Base-by-base conservation (phyloP, 2,329 filamentous ascomycete species). In the Fusarium duplospermum region DNA sequence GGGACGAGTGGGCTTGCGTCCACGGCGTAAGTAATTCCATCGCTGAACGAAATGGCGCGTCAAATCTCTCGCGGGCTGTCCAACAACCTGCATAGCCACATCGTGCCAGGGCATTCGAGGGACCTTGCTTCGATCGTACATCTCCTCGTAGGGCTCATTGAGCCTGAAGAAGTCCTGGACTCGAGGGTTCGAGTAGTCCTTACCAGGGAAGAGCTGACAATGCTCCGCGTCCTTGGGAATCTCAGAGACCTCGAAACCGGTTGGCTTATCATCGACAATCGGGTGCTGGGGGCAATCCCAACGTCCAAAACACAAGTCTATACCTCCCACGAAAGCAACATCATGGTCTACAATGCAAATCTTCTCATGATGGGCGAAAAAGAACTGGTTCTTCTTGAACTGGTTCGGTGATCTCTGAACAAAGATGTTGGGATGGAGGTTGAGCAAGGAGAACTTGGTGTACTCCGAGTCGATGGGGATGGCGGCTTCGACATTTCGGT, bases 101-200 rank as follows among this genome's bases (percentile, higher is more conserved):
- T 99, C 96, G 79, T 99, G 96, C 96, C 96, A 99, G 2, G 96
- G 96, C 96, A 98, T 99, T 71, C 96, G 89, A 2, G 96, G 95
- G 20, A 96, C 90, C 80, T 93, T 93, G 69, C 91, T 93, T 64
- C 96, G 92, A 82, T 98, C 94, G 79, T 98, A 99, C 96, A 98
- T 98, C 83, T 99, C 96, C 80, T 98, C 96, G 79, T 98, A 98
- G 2, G 96, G 96, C 81, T 97, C 94, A 80, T 96, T 93, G 29
- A 99, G 89, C 67, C 92, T 91, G 85, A 94, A 98, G 81, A 99
- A 99, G 82, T 99, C 96, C 77, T 97, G 94, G 4, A 98, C 94
- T 77, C 96, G 89, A 20, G 96, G 96, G 78, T 99, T 99, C 1
- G 95, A 98, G 83, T 99, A 99, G 82, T 99, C 96, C 82, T 99